Evolutionary conservation across 495 filamentous ascomycete species (phyloP).

Genomic region (Friedmanniomyces simplex): DNA sequence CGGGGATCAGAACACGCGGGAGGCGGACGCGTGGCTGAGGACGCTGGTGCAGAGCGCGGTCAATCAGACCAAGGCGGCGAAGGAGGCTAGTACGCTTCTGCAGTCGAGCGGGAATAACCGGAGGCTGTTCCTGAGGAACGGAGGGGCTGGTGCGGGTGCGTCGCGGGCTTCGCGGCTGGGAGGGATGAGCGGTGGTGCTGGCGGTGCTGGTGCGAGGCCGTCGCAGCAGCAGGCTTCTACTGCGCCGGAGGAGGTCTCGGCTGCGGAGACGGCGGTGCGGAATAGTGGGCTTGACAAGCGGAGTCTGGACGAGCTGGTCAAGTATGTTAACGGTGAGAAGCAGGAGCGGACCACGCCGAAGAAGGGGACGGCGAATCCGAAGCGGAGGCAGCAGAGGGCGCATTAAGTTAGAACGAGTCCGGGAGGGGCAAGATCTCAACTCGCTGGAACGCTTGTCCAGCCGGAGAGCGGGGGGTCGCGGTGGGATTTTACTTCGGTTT

Average conservation of each 20-base stretch:
- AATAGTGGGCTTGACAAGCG: slow-evolving; percentile 46
- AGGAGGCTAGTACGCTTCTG: slow-evolving; percentile 51
- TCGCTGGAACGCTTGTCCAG: too few species aligned
- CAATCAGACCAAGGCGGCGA: slow-evolving; percentile 80
- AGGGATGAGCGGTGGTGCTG: background rate
- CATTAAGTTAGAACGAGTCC: too few species aligned
- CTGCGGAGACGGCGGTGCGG: background rate
- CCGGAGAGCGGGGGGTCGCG: too few species aligned
- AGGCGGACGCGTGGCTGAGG: slow-evolving; percentile 62
- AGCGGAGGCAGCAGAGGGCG: slow-evolving; percentile 4
- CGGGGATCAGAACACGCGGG: slow-evolving; percentile 86
- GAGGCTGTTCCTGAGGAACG: background rate
- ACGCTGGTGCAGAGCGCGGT: slow-evolving; percentile 93
- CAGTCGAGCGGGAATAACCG: slow-evolving; percentile 24
- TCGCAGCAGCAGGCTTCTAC: background rate
- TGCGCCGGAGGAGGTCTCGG: background rate
- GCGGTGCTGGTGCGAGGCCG: background rate
- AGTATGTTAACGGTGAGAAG: slow-evolving; percentile 72
- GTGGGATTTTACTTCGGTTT: too few species aligned
- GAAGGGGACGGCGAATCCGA: slow-evolving; percentile 35
- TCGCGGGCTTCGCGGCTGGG: background rate
- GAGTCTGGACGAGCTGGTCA: slow-evolving; percentile 76
- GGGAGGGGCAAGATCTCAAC: too few species aligned
- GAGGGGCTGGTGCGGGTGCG: background rate
- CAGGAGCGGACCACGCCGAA: slow-evolving; percentile 59